phyloP scores from a whole-genome alignment of 2,329 filamentous ascomycete species.

The Penicillium corylophilum region DNA sequence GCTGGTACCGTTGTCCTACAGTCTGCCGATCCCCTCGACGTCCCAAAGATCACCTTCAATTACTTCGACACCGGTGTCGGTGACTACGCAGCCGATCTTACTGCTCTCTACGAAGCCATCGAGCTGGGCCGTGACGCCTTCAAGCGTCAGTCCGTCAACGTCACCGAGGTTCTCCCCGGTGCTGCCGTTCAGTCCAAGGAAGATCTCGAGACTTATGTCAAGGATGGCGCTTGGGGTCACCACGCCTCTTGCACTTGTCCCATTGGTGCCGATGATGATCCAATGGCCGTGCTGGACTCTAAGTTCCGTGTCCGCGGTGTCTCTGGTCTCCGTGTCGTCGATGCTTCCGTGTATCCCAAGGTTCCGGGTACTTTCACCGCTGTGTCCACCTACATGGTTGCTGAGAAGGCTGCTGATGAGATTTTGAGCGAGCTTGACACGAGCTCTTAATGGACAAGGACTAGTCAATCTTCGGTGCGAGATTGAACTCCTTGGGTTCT shows the following conservation, averaged over 20 bases:
- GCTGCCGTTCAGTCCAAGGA: constrained; percentile 45
- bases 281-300: constrained; percentile 55
- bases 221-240: constrained; percentile 55
- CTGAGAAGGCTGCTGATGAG: constrained; percentile 60
- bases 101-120: constrained; percentile 58
- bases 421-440: too few species aligned
- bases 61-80: constrained; percentile 46
- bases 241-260: constrained; percentile 56
- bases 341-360: constrained; percentile 58
- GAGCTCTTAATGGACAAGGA: too few species aligned
- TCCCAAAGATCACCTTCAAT: constrained; percentile 62
- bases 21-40: constrained; percentile 61
- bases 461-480: too few species aligned
- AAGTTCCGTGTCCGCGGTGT: constrained; percentile 59
- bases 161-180: constrained; percentile 1
- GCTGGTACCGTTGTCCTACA: constrained; percentile 62
- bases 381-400: constrained; percentile 55
- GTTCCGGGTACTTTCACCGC: constrained; percentile 57
- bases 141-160: constrained; percentile 23
- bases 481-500: too few species aligned
- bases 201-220: constrained; percentile 50
- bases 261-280: constrained; percentile 55
- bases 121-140: constrained; percentile 52
- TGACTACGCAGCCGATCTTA: constrained; percentile 39
- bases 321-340: constrained; percentile 58